Evolutionary conservation across 1,284 basidiomycete genomes (phyloP).

Genomic region (Puccinia horiana): DNA sequence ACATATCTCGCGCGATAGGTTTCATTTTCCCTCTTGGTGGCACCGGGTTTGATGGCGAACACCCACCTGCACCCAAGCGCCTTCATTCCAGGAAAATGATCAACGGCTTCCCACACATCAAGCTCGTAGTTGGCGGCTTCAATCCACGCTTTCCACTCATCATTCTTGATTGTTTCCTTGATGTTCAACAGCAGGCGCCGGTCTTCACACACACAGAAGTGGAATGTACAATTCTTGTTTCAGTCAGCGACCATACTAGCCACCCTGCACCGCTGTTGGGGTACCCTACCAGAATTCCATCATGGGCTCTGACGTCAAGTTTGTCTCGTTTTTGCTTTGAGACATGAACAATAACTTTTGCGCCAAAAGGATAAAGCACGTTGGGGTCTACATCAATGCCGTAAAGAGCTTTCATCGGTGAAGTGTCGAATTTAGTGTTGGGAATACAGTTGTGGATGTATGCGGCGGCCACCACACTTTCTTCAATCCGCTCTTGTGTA

Average conservation of each 20-base stretch:
- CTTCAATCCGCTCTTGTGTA: neutral
- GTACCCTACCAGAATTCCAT: neutral
- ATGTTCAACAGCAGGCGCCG: neutral
- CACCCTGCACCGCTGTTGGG: neutral
- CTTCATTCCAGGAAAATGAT: neutral
- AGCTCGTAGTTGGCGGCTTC: neutral
- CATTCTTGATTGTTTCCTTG: neutral
- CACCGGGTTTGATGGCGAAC: conserved; percentile 11
- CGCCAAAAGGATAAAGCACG: neutral
- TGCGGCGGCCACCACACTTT: neutral
- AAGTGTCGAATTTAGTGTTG: neutral
- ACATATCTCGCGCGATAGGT: neutral
- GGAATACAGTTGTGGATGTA: conserved; percentile 7
- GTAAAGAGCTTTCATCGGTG: neutral
- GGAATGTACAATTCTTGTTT: neutral
- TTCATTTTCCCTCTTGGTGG: neutral
- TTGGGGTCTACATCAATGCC: neutral
- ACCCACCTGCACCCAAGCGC: conserved; percentile 11
- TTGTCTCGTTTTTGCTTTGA: neutral
- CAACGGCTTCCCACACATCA: neutral
- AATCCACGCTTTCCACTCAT: neutral
- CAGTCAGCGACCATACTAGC: neutral
- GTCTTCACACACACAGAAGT: neutral
- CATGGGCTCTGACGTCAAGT: neutral
- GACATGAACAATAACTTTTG: neutral